phyloP scores from a whole-genome alignment of 306 rosid genomes.

The Glycine latifolia region DNA sequence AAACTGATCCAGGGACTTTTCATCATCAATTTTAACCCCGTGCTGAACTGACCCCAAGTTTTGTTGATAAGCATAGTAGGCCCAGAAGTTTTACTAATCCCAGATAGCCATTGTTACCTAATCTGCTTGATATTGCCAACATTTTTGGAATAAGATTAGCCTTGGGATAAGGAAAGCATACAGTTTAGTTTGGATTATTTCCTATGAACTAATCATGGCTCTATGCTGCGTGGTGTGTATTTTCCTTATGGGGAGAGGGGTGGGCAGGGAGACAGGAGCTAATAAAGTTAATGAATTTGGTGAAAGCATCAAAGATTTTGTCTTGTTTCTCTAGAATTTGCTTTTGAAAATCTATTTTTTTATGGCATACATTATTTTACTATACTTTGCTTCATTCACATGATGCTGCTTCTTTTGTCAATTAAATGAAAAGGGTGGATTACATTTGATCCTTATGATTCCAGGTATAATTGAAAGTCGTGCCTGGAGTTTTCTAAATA shows the following conservation, averaged over 20 bases:
- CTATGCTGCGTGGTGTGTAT: neutral
- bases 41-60: neutral
- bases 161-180: conserved; percentile 28
- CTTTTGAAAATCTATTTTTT: neutral
- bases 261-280: neutral
- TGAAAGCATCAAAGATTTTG: conserved; percentile 12
- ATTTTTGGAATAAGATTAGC: conserved; percentile 17
- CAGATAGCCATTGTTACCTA: neutral
- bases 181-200: neutral
- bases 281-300: neutral
- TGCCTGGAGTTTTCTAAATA: neutral
- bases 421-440: neutral
- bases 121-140: conserved; percentile 10
- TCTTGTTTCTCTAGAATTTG: neutral
- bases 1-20: neutral
- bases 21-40: conserved; percentile 9
- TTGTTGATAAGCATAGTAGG: conserved; percentile 12
- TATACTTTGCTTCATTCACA: neutral
- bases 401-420: neutral
- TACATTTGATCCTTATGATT: conserved; percentile 5
- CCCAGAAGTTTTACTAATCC: conserved; percentile 4
- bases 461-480: neutral
- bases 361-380: neutral
- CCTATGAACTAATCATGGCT: neutral
- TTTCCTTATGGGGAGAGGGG: neutral